These are phyloP conservation scores for Geotrichum armillariae DNA, from an alignment of 1,139 yeast species.

Conservation along the genomic window DNA sequence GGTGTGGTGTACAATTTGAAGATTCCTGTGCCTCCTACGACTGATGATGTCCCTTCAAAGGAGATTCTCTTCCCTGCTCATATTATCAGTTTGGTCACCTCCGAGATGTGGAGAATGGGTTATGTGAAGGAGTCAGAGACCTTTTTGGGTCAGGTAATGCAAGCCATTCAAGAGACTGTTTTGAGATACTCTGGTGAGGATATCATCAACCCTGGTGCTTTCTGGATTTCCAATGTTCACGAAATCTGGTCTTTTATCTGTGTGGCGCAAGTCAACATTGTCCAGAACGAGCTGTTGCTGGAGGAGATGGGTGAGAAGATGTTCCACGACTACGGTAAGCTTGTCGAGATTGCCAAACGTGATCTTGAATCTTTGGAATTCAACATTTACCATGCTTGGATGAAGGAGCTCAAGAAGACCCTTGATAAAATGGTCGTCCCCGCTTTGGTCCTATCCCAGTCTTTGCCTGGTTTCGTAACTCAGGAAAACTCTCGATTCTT, in stretches of 20 bases:
- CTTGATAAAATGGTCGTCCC: slow-evolving; percentile 90
- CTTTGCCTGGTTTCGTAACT: slow-evolving; percentile 94
- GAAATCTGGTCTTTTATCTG: slow-evolving; percentile 93
- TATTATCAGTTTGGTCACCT: slow-evolving; percentile 83
- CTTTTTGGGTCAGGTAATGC: slow-evolving; percentile 85
- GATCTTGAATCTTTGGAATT: slow-evolving; percentile 92
- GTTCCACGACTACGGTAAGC: slow-evolving; percentile 82
- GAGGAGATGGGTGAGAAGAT: slow-evolving; percentile 89
- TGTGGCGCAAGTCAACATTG: slow-evolving; percentile 86
- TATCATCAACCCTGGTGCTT: slow-evolving; percentile 89
- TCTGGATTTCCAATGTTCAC: slow-evolving; percentile 97
- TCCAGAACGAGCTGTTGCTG: slow-evolving; percentile 75
- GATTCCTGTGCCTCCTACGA: slow-evolving; percentile 80
- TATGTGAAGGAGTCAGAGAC: slow-evolving; percentile 89
- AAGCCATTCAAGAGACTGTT: slow-evolving; percentile 70
- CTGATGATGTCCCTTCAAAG: slow-evolving; percentile 77
- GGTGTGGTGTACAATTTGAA: slow-evolving; percentile 87
- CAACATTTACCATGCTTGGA: slow-evolving; percentile 96
- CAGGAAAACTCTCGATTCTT: slow-evolving; percentile 85
- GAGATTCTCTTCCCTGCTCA: slow-evolving; percentile 97
- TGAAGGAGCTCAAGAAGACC: slow-evolving; percentile 91
- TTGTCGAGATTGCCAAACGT: slow-evolving; percentile 89
- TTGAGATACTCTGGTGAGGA: slow-evolving; percentile 67
- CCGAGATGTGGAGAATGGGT: slow-evolving; percentile 99
- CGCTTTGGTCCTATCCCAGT: slow-evolving; percentile 94